Evolutionary conservation across 2,329 filamentous ascomycete species (phyloP).

Genomic region (Alternaria novae-zelandiae): DNA sequence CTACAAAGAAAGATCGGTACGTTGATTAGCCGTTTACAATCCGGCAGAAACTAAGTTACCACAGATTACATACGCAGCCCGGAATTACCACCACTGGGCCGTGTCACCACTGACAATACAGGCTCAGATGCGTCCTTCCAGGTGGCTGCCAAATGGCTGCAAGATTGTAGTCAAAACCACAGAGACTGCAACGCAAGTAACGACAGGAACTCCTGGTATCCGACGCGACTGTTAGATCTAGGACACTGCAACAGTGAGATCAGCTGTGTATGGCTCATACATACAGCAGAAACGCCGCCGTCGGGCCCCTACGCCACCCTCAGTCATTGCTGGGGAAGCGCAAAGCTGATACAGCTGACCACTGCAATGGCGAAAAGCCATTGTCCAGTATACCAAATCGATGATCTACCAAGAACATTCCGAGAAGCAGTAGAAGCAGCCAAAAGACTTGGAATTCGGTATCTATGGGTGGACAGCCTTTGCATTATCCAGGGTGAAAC

Average conservation of each 20-base stretch:
- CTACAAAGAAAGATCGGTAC: not conserved
- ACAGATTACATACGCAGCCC: not conserved
- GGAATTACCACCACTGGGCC: not conserved
- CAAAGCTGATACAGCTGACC: constrained; percentile 5
- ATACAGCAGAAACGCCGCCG: not conserved
- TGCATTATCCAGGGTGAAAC: constrained; percentile 10
- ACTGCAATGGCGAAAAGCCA: not conserved
- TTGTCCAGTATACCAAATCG: not conserved
- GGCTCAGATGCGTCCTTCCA: not conserved
- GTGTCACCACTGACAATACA: not conserved
- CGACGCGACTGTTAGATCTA: constrained; percentile 13
- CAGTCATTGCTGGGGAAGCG: constrained; percentile 15
- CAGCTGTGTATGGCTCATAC: constrained; percentile 2
- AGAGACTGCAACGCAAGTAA: not conserved
- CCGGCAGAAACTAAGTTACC: not conserved
- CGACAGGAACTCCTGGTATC: not conserved
- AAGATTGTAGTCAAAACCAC: constrained; percentile 3
- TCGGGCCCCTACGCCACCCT: constrained; percentile 8
- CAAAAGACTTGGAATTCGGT: constrained; percentile 13
- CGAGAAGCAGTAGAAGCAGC: constrained; percentile 22
- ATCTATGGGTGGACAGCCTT: constrained; percentile 27
- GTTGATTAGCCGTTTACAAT: not conserved
- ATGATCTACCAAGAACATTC: constrained; percentile 20
- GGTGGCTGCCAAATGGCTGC: not conserved
- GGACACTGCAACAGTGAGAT: not conserved